Evolutionary conservation across 208 protist genomes (phyloP).

Genomic region (Wallacemonas sp.): DNA sequence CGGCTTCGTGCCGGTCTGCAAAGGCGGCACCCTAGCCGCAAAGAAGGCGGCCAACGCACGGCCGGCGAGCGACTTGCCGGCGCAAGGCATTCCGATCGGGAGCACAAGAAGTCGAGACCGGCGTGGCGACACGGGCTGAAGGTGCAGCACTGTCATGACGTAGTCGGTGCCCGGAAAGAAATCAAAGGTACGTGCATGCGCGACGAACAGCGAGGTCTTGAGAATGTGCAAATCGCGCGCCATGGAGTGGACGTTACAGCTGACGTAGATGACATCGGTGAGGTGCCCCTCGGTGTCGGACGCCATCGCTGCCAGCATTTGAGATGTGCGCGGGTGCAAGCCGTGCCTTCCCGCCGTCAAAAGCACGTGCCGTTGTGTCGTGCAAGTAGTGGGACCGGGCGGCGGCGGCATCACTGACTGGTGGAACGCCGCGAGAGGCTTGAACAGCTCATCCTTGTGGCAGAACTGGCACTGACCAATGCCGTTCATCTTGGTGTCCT

Average conservation of each 20-base stretch:
- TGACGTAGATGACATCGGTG: constrained; percentile 46
- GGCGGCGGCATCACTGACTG: background rate
- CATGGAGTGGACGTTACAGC: constrained; percentile 46
- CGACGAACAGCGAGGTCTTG: constrained; percentile 26
- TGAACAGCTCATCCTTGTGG: constrained; percentile 23
- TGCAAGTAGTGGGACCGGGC: no score
- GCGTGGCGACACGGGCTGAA: constrained; percentile 9
- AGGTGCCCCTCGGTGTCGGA: constrained; percentile 3
- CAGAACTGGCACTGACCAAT: constrained; percentile 23
- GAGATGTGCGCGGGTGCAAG: constrained; percentile 36
- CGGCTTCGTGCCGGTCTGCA: no score
- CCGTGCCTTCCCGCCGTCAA: constrained; percentile 42
- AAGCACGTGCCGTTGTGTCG: constrained; percentile 34
- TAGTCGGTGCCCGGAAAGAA: constrained; percentile 53
- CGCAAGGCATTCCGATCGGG: constrained; percentile 33
- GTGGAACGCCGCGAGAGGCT: background rate
- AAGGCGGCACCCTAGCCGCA: no score
- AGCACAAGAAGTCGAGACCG: constrained; percentile 26
- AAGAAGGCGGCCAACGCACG: constrained; percentile 26
- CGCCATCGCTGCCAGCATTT: constrained; percentile 23
- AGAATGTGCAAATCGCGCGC: constrained; percentile 37
- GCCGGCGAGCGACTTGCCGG: constrained; percentile 30
- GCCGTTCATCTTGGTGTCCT: constrained; percentile 30
- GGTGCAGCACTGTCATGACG: constrained; percentile 54
- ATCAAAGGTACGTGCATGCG: constrained; percentile 39